These are phyloP conservation scores for Talaromyces sp. DNA, from an alignment of 2,329 filamentous ascomycete genomes.

Conservation along the genomic window DNA sequence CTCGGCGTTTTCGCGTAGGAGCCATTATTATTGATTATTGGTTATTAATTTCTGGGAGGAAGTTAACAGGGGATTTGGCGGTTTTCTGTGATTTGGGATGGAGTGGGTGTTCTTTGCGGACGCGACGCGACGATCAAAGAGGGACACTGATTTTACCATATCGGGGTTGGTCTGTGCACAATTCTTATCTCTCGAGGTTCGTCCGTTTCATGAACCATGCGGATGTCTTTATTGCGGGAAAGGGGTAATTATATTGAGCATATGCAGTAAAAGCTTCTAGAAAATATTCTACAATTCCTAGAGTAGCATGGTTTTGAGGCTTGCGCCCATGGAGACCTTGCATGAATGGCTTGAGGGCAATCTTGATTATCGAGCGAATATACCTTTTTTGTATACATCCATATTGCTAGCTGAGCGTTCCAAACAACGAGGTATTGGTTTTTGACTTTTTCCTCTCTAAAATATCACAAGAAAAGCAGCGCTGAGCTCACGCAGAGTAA, in stretches of 20 bases:
- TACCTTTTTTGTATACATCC: not conserved
- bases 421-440: slow-evolving; percentile 23
- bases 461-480: slow-evolving; percentile 8
- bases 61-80: not conserved
- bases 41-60: not conserved
- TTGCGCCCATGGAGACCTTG: no score
- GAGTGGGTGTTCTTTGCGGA: slow-evolving; percentile 7
- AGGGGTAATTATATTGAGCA: no score
- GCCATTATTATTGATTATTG: slow-evolving; percentile 24
- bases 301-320: no score
- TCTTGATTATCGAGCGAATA: not conserved
- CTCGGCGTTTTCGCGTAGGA: slow-evolving; percentile 33
- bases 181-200: slow-evolving; percentile 18
- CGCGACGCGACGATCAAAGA: slow-evolving; percentile 27
- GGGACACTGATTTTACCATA: slow-evolving; percentile 19
- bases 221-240: no score
- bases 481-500: not conserved
- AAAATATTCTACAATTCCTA: no score
- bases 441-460: slow-evolving; percentile 20
- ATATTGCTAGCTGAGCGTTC: not conserved
- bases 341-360: not conserved
- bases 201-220: no score
- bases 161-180: slow-evolving; percentile 23
- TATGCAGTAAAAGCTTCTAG: no score
- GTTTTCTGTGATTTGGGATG: not conserved